Conservation (phyloP, 2,329 filamentous ascomycete genomes). For the Talaromyces piceae region DNA sequence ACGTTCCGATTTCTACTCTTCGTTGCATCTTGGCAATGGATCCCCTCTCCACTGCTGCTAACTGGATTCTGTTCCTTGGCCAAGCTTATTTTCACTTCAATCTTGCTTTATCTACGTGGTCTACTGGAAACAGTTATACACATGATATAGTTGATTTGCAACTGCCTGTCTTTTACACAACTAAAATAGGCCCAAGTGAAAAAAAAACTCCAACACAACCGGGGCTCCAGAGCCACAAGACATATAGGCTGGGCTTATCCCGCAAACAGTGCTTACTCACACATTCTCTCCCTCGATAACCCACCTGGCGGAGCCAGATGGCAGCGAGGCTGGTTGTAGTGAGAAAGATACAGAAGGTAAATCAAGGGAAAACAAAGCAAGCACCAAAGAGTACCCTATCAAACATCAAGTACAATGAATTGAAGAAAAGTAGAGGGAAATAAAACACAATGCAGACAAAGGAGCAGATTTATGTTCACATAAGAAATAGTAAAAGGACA, state of each 20-base stretch:
- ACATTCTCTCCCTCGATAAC: background rate
- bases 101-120: background rate
- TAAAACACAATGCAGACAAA: slow-evolving; percentile 12
- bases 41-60: background rate
- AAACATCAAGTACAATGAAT: background rate
- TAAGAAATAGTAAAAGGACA: slow-evolving; percentile 7
- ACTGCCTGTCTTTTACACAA: background rate
- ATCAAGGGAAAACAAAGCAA: background rate
- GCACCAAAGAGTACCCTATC: slow-evolving; percentile 3
- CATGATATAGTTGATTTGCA: background rate
- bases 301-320: background rate
- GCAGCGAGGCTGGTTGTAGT: background rate
- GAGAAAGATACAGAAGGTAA: slow-evolving; percentile 4
- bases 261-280: background rate
- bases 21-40: background rate
- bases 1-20: background rate
- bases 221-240: background rate
- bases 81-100: background rate
- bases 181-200: background rate
- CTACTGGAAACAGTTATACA: background rate
- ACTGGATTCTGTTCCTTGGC: background rate
- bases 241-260: background rate
- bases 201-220: background rate
- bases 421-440: slow-evolving; percentile 7
- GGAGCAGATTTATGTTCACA: slow-evolving; percentile 3